Evolutionary conservation across 1,284 basidiomycete genomes (phyloP).

Genomic region (Ganoderma meredithae): DNA sequence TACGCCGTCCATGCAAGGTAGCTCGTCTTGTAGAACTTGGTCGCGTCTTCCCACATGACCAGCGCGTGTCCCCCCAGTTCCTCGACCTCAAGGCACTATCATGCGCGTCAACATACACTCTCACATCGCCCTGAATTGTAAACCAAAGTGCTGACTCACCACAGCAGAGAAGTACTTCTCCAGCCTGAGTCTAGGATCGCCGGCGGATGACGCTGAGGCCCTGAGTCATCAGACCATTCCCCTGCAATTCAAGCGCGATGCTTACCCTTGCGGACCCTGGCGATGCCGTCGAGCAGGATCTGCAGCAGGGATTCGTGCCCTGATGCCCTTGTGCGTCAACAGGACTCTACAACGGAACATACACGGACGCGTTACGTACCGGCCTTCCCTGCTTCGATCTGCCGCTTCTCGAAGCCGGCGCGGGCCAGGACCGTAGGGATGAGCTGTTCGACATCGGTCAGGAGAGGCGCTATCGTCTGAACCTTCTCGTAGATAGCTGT

Average conservation of each 20-base stretch:
- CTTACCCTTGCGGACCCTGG: slow-evolving; percentile 63
- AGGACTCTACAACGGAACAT: background rate
- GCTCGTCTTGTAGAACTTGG: slow-evolving; percentile 71
- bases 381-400: slow-evolving; percentile 53
- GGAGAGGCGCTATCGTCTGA: slow-evolving; percentile 59
- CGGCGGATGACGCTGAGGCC: slow-evolving; percentile 47
- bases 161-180: slow-evolving; percentile 83
- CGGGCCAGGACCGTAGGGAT: slow-evolving; percentile 71
- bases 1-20: slow-evolving; percentile 77
- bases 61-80: slow-evolving; percentile 61
- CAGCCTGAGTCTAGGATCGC: slow-evolving; percentile 70
- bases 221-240: slow-evolving; percentile 17
- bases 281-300: slow-evolving; percentile 66
- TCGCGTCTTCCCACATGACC: slow-evolving; percentile 67
- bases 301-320: slow-evolving; percentile 58
- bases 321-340: background rate
- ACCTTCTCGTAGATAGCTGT: slow-evolving; percentile 67
- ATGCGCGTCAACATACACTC: slow-evolving; percentile 14
- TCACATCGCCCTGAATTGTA: background rate
- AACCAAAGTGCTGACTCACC: slow-evolving; percentile 56
- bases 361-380: slow-evolving; percentile 42
- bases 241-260: background rate
- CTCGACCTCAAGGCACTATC: slow-evolving; percentile 55
- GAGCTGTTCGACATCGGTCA: slow-evolving; percentile 70
- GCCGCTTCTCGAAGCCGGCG: slow-evolving; percentile 69